phyloP scores from a whole-genome alignment of 2,329 filamentous ascomycete species.

The Fusarium sp. region DNA sequence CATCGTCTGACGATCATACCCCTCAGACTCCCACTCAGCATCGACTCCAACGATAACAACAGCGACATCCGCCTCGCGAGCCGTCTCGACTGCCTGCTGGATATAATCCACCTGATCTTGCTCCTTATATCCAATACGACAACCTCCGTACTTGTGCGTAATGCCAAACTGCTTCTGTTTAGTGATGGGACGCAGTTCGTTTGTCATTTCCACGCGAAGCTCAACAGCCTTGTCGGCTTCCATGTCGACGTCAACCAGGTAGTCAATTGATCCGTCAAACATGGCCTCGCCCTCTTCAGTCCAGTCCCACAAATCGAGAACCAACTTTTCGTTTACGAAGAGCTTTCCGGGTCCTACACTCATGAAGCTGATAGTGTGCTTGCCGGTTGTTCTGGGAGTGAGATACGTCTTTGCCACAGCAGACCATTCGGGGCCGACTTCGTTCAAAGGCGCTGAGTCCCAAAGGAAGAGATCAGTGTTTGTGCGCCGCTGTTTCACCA shows the following conservation, averaged over 20 bases:
- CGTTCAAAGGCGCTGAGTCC: conserved; percentile 73
- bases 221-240: conserved; percentile 71
- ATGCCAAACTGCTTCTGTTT: conserved; percentile 70
- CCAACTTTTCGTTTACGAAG: conserved; percentile 70
- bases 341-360: conserved; percentile 74
- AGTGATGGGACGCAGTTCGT: conserved; percentile 71
- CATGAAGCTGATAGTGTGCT: conserved; percentile 76
- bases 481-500: conserved; percentile 68
- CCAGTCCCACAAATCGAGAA: conserved; percentile 77
- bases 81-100: conserved; percentile 73
- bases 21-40: conserved; percentile 82
- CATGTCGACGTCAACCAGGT: conserved; percentile 71
- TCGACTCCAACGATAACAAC: conserved; percentile 78
- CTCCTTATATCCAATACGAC: conserved; percentile 78
- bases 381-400: conserved; percentile 69
- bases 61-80: conserved; percentile 74
- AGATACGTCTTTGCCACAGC: conserved; percentile 72
- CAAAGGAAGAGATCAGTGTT: conserved; percentile 78
- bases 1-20: conserved; percentile 79
- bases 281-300: conserved; percentile 77
- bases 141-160: conserved; percentile 77
- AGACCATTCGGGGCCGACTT: conserved; percentile 74
- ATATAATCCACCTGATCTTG: conserved; percentile 72
- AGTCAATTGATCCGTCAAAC: conserved; percentile 77
- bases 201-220: conserved; percentile 65